Conservation (phyloP, 2,329 filamentous ascomycete species). For the Stemphylium beticola region DNA sequence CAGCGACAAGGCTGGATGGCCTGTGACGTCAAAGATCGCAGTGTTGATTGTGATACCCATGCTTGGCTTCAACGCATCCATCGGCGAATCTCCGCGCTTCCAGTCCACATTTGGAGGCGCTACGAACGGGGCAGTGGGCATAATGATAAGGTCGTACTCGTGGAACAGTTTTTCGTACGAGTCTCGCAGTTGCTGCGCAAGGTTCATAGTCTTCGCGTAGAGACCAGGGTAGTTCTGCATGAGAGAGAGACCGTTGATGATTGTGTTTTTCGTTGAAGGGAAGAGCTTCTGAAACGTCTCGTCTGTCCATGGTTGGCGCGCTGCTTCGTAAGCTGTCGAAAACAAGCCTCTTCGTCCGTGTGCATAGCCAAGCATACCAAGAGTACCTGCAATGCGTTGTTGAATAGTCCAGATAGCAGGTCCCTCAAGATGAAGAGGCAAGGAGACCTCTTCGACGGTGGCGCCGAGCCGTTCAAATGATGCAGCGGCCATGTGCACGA, state of each 20-base stretch:
- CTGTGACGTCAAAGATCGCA: slow-evolving; percentile 39
- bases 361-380: slow-evolving; percentile 46
- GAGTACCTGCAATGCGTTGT: slow-evolving; percentile 53
- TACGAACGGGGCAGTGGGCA: slow-evolving; percentile 48
- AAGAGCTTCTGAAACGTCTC: slow-evolving; percentile 58
- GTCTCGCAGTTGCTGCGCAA: slow-evolving; percentile 49
- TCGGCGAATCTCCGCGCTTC: slow-evolving; percentile 35
- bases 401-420: slow-evolving; percentile 44
- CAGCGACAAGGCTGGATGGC: slow-evolving; percentile 40
- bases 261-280: slow-evolving; percentile 56
- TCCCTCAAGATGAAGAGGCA: slow-evolving; percentile 49
- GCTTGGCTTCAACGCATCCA: slow-evolving; percentile 35
- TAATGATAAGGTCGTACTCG: slow-evolving; percentile 50
- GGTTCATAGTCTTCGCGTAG: slow-evolving; percentile 51
- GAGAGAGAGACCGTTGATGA: slow-evolving; percentile 52
- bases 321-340: slow-evolving; percentile 48
- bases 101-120: slow-evolving; percentile 30
- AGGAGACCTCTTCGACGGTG: slow-evolving; percentile 45
- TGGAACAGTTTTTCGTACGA: slow-evolving; percentile 48
- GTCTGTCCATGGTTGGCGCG: slow-evolving; percentile 56
- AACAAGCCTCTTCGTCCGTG: slow-evolving; percentile 31
- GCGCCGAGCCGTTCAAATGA: slow-evolving; percentile 56
- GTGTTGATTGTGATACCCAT: slow-evolving; percentile 41
- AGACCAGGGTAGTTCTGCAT: slow-evolving; percentile 47
- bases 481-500: slow-evolving; percentile 50